Evolutionary conservation across 768 basidiomycete species (phyloP).

Genomic region (Amanita polypyramis): DNA sequence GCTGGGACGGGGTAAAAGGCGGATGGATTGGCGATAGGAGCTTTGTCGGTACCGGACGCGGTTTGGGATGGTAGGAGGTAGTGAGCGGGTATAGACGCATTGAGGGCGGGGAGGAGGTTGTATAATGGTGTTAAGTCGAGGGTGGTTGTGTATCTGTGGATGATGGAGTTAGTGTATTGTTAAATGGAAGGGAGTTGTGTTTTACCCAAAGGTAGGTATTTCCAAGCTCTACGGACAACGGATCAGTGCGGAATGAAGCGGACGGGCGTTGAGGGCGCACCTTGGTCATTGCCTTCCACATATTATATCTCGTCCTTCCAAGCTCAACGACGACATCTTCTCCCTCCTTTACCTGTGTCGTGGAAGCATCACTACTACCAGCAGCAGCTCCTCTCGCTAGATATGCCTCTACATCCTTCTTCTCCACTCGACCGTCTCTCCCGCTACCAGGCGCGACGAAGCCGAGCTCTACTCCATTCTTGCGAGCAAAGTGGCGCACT

Average conservation of each 20-base stretch:
- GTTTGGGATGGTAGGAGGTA: conserved; percentile 19
- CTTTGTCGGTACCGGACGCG: conserved; percentile 6
- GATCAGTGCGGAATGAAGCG: too few relatives aligned
- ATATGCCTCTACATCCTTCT: conserved; percentile 58
- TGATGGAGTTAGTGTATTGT: background rate
- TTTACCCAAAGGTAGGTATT: conserved; percentile 84
- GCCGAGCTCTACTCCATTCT: conserved; percentile 51
- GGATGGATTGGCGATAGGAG: conserved; percentile 26
- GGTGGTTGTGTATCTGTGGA: conserved; percentile 54
- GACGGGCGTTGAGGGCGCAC: conserved; percentile 31
- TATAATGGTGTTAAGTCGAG: conserved; percentile 68
- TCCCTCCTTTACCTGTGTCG: background rate
- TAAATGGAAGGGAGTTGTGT: too few relatives aligned
- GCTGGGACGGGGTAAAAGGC: conserved; percentile 27
- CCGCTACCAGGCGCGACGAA: conserved; percentile 58
- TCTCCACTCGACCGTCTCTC: conserved; percentile 65
- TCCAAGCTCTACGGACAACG: conserved; percentile 68
- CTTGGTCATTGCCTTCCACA: conserved; percentile 90
- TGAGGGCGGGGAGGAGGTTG: conserved; percentile 50
- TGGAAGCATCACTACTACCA: too few relatives aligned
- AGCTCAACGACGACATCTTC: conserved; percentile 60
- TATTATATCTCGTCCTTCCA: conserved; percentile 65
- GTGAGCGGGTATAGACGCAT: conserved; percentile 57
- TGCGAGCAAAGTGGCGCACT: conserved; percentile 66
- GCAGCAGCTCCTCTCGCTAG: too few relatives aligned